Base-by-base conservation (phyloP, 2,329 filamentous ascomycete genomes). In the Cladophialophora psammophila region DNA sequence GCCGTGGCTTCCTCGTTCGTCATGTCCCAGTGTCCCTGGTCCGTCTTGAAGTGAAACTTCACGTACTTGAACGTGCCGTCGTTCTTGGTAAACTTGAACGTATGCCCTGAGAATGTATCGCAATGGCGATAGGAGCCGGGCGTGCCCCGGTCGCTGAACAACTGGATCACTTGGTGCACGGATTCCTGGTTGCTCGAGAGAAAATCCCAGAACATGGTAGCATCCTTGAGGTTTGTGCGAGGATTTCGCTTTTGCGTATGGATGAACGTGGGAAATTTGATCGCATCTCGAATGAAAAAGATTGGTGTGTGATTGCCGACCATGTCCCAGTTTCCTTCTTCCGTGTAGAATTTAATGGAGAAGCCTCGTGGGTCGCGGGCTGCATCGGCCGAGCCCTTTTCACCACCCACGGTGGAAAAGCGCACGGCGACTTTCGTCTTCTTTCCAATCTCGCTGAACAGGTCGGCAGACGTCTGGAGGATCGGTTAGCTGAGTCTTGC, bases 221-320 rank as follows among this genome's bases (percentile, higher is more conserved):
- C 87, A 77, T 91, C 87, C 60, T 87, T 89, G 6, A 91, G 78
- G 74, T 91, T 88, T 3, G 88, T 91, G 72, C 88, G 84, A 0
- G 90, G 90, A 73, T 92, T 82, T 12, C 90, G 84, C 82, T 92
- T 92, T 76, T 92, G 90, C 0, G 90, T 91, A 76, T 91, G 90
- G 60, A 91, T 91, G 74, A 91, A 90, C 75, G 88, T 81, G 31
- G 90, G 90, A 75, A 91, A 92, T 77, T 62, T 62, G 1, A 87
- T 84, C 0, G 89, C 88, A 68, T 92, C 90, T 18, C 82, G 76
- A 50, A 82, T 76, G 66, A 82, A 82, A 74, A 82, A 82, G 8
- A 82, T 79, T 78, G 81, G 59, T 73, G 53, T 63, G 26, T 79
- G 75, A 70, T 81, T 80, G 61, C 81, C 80, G 12, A 84, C 82